Base-by-base conservation (phyloP, 2,329 filamentous ascomycete genomes). In the Mariannaea elegans region DNA sequence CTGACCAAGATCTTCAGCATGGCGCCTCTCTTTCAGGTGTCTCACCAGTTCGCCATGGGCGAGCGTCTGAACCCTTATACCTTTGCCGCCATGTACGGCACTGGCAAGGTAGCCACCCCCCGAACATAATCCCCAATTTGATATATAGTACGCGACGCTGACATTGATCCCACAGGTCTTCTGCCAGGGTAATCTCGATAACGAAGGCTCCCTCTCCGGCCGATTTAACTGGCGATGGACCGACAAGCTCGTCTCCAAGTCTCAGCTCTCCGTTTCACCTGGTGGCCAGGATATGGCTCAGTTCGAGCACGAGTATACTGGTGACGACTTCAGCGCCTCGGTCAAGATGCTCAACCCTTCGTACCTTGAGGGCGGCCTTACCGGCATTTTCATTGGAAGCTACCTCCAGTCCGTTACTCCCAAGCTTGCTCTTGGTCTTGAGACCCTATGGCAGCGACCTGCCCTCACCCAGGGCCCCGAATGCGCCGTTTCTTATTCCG, bases 311-410 rank as follows among this genome's bases (percentile, higher is more conserved):
- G 95, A 99, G 81, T 98, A 97, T 81, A 91, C 88, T 19, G 95
- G 95, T 74, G 83, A 87, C 72, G 95, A 99, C 80, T 99, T 99
- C 80, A 94, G 91, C 42, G 93, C 93, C 21, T 94, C 92, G 39
- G 74, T 99, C 70, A 99, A 98, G 83, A 89, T 93, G 73, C 87
- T 98, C 75, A 98, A 98, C 82, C 95, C 95, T n/a, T 97, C 93
- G 6, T 83, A 90, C 68, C 86, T 99, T 52, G 94, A 98, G 75
- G 94, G 95, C 59, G 93, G 93, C 56, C 79, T 97, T 50, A 99
- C 94, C 23, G 95, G 95, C 71, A 97, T 98, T 79, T 93, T 93
- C 76, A 94, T 99, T 72, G 94, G 92, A 71, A 95, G 91, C 82
- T 98, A 98, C 80, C 86, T 99, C 61, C 95, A 99, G 80, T 92